Evolutionary conservation across 2,329 filamentous ascomycete genomes (phyloP).

Genomic region (Paramyrothecium roridum): DNA sequence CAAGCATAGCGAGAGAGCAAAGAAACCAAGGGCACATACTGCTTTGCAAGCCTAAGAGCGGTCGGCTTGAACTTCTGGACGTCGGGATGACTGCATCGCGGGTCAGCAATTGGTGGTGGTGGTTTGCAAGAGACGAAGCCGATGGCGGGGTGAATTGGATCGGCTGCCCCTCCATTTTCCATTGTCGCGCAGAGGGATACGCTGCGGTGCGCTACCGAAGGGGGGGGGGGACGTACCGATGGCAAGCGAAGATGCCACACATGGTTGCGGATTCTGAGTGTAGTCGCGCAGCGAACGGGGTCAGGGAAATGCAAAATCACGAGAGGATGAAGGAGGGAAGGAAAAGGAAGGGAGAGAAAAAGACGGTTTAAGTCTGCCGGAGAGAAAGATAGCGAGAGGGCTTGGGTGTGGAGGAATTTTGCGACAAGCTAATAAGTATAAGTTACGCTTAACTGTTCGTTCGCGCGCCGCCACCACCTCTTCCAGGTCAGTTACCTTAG

Average conservation of each 20-base stretch:
- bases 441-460: no score
- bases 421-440: neutral
- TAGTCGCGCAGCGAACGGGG: neutral
- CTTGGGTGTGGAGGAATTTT: neutral
- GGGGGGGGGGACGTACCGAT: conserved; percentile 60
- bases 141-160: conserved; percentile 28
- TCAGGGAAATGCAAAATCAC: neutral
- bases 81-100: conserved; percentile 70
- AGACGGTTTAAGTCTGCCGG: neutral
- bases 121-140: neutral
- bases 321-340: conserved; percentile 2
- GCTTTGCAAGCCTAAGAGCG: conserved; percentile 88
- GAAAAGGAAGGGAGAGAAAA: conserved; percentile 1
- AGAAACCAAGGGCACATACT: conserved; percentile 55
- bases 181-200: conserved; percentile 8
- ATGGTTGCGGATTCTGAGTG: conserved; percentile 53
- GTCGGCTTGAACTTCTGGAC: conserved; percentile 95
- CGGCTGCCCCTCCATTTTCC: conserved; percentile 20
- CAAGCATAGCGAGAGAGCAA: neutral
- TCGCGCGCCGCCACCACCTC: no score
- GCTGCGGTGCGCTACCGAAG: neutral
- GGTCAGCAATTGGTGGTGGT: conserved; percentile 19
- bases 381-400: neutral
- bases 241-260: conserved; percentile 97
- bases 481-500: no score